A percentile compares a stretch with the other conserved stretches of the same genome.
These are phyloP conservation scores for Fusarium ramigenum DNA, from an alignment of 2,329 filamentous ascomycete genomes.

Conservation along the genomic window DNA sequence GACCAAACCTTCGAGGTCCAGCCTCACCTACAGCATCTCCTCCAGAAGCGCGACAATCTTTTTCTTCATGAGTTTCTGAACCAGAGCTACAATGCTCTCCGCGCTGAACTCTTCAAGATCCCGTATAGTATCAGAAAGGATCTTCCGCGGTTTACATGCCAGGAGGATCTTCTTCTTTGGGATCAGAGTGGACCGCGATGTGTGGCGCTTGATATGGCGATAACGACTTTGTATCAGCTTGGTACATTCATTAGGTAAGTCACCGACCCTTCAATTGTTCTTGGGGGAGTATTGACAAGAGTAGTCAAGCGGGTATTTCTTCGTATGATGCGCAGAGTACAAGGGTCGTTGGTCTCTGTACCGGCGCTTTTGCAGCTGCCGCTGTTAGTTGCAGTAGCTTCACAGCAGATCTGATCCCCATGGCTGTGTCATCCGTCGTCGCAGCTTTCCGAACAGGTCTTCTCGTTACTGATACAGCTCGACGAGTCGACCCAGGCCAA, in stretches of 20 bases:
- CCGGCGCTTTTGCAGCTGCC: slow-evolving; percentile 33
- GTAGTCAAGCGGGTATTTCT: slow-evolving; percentile 13
- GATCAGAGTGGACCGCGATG: slow-evolving; percentile 30
- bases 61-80: slow-evolving; percentile 33
- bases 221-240: slow-evolving; percentile 35
- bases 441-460: slow-evolving; percentile 31
- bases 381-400: slow-evolving; percentile 35
- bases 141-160: slow-evolving; percentile 29
- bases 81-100: slow-evolving; percentile 30
- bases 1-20: slow-evolving; percentile 35
- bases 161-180: slow-evolving; percentile 31
- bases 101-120: slow-evolving; percentile 26
- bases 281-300: fast-evolving
- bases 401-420: slow-evolving; percentile 25
- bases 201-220: slow-evolving; percentile 34
- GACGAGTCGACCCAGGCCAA: slow-evolving; percentile 4
- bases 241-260: slow-evolving; percentile 30
- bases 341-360: slow-evolving; percentile 33
- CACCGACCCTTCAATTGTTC: fast-evolving
- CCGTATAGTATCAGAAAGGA: slow-evolving; percentile 25
- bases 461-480: slow-evolving; percentile 22
- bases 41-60: slow-evolving; percentile 35
- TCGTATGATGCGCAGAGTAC: slow-evolving; percentile 31
- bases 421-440: slow-evolving; percentile 24
- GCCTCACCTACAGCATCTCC: slow-evolving; percentile 20